These are phyloP conservation scores for Orbilia javanica DNA, from an alignment of 2,329 filamentous ascomycete species.

Conservation along the genomic window DNA sequence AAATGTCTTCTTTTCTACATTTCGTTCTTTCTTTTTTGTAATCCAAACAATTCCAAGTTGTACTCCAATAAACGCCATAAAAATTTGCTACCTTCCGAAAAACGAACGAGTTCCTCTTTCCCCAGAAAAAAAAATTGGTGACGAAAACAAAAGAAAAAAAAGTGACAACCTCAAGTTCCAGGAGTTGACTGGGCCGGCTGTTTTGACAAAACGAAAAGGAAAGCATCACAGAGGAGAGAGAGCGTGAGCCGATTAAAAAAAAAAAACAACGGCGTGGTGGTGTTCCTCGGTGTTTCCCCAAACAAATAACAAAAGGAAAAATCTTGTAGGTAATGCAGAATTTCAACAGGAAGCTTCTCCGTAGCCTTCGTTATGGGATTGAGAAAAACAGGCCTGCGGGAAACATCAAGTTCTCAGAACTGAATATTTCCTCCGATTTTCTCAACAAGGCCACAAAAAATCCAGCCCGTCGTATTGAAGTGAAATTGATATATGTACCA, in stretches of 20 bases:
- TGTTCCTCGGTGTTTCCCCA: constrained; percentile 32
- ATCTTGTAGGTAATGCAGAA: constrained; percentile 42
- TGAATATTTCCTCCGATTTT: background rate
- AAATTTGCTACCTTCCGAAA: constrained; percentile 49
- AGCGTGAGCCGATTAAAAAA: constrained; percentile 9
- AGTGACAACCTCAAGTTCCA: constrained; percentile 12
- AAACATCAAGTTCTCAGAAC: constrained; percentile 46
- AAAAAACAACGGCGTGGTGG: constrained; percentile 19
- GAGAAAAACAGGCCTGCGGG: background rate
- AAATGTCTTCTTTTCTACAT: constrained; percentile 36
- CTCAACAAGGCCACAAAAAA: constrained; percentile 9
- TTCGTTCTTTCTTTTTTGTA: constrained; percentile 31
- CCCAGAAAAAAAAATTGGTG: constrained; percentile 5
- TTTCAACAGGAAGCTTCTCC: constrained; percentile 19
- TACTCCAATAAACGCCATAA: constrained; percentile 54
- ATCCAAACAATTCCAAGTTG: constrained; percentile 19
- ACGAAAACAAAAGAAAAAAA: constrained; percentile 7
- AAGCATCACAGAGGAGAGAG: constrained; percentile 19
- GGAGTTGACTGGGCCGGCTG: constrained; percentile 6
- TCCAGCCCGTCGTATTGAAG: constrained; percentile 22
- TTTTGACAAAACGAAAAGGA: constrained; percentile 27
- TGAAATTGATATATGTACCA: constrained; percentile 54
- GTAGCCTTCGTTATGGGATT: constrained; percentile 4
- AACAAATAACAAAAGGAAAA: constrained; percentile 29
- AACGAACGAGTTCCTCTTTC: constrained; percentile 54